Evolutionary conservation across 2,329 filamentous ascomycete species (phyloP).

Genomic region (Scedosporium boydii): DNA sequence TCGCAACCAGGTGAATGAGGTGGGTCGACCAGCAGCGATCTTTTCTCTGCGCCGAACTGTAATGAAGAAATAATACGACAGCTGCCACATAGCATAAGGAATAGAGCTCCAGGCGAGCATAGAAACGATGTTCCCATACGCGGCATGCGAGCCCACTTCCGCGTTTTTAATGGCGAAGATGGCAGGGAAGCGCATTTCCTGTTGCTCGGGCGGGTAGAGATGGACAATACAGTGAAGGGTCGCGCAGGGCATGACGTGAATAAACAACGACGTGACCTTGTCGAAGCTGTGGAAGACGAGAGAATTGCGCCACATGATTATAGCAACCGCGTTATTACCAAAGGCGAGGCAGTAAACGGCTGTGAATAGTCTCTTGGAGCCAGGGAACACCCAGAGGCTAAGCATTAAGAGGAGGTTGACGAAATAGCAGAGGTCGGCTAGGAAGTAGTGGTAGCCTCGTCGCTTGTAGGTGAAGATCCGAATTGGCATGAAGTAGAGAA

Average conservation of each 20-base stretch:
- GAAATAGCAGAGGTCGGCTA: conserved; percentile 96
- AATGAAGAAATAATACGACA: conserved; percentile 89
- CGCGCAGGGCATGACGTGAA: conserved; percentile 97
- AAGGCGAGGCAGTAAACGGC: conserved; percentile 86
- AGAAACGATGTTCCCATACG: conserved; percentile 65
- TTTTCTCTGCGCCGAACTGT: conserved; percentile 90
- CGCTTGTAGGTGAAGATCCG: conserved; percentile 85
- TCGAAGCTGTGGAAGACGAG: conserved; percentile 97
- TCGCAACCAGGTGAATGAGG: conserved; percentile 94
- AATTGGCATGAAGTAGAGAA: conserved; percentile 95
- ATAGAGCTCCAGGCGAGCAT: conserved; percentile 95
- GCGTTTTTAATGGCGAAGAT: conserved; percentile 70
- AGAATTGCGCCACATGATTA: conserved; percentile 98
- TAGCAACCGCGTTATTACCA: conserved; percentile 94
- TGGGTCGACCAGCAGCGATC: conserved; percentile 90
- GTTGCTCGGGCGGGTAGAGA: conserved; percentile 55
- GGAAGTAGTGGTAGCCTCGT: conserved; percentile 91
- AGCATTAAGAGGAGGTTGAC: conserved; percentile 80
- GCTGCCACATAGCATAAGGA: conserved; percentile 88
- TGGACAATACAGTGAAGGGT: conserved; percentile 90
- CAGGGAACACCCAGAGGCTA: conserved; percentile 82
- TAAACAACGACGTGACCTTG: conserved; percentile 97
- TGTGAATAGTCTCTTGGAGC: conserved; percentile 85
- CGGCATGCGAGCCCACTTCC: conserved; percentile 60
- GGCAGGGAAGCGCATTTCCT: conserved; percentile 69